Base-by-base conservation (phyloP, 257 asterid genomes). In the Ilex aquifolium region DNA sequence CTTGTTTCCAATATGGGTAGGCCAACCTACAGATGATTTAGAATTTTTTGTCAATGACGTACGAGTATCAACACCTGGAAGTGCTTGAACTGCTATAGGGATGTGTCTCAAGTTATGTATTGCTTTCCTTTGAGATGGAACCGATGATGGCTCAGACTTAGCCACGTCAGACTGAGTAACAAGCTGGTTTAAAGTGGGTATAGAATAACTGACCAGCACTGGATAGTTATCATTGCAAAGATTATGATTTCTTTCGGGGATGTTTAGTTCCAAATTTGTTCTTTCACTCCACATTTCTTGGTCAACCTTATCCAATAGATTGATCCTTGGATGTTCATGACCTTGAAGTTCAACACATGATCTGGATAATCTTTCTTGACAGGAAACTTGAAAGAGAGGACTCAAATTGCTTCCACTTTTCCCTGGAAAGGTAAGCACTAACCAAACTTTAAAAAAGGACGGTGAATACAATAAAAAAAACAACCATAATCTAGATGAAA, bases 31-130 rank as follows among this genome's bases (percentile, higher is more conserved):
- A 11, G 44, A 16, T 7, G 60, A 32, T 57, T 55, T 32, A 14
- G 67, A 53, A 31, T 30, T 53, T 52, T 44, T 44, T 50, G 39
- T 48, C 2, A 32, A 11, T 11, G 40, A 40, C 27, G n/a, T 44
- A 51, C 65, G 42, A 51, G 39, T 44, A 36, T 30, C 68, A 44
- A 72, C 68, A 64, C 78, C 69, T 13, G 76, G 78, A 59, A 73
- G 76, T 30, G 78, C 78, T 76, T 76, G 78, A 65, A 72, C 67
- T n/a, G 63, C 65, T 6, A 59, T 30, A 50, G 70, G 70, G 49
- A 63, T 44, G 31, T 69, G 72, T 44, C 30, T 53, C 4, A 49
- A 31, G n/a, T 59, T 44, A 7, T 10, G 29, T 3, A 11, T 10
- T 30, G 64, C 27, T 62, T 52, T 59, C 61, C 13, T 55, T 59